Evolutionary conservation across 495 filamentous ascomycete species (phyloP).

Genomic region (Baudoinia panamericana): DNA sequence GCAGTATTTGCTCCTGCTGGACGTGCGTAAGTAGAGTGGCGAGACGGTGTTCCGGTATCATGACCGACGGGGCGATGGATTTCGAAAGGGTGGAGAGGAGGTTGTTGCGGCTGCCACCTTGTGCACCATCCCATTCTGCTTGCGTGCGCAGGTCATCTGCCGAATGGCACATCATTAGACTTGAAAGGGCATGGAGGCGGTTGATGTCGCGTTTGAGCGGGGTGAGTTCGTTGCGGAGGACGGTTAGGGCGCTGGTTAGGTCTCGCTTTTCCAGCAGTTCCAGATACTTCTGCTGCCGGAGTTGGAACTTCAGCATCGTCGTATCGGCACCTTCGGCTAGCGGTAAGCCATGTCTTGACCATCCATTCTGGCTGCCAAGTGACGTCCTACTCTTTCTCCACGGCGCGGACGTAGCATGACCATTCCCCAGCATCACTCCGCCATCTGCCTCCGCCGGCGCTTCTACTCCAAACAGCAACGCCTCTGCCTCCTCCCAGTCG

Average conservation of each 20-base stretch:
- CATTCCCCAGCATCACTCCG: slow-evolving; percentile 13
- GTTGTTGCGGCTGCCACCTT: slow-evolving; percentile 56
- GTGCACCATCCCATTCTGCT: slow-evolving; percentile 80
- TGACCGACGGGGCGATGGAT: slow-evolving; percentile 91
- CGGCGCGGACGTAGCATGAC: slow-evolving; percentile 14
- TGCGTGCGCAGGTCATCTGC: slow-evolving; percentile 66
- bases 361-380: slow-evolving; percentile 28
- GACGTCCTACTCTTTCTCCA: slow-evolving; percentile 11
- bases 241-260: slow-evolving; percentile 56
- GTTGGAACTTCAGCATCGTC: slow-evolving; percentile 58
- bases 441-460: slow-evolving; percentile 29
- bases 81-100: slow-evolving; percentile 75
- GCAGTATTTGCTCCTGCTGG: slow-evolving; percentile 66
- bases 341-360: slow-evolving; percentile 28
- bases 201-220: slow-evolving; percentile 68
- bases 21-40: slow-evolving; percentile 69
- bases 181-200: slow-evolving; percentile 69
- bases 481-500: slow-evolving; percentile 74
- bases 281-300: slow-evolving; percentile 89
- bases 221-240: slow-evolving; percentile 76
- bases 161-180: slow-evolving; percentile 76
- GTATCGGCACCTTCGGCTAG: slow-evolving; percentile 45
- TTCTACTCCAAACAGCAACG: slow-evolving; percentile 49
- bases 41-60: slow-evolving; percentile 93
- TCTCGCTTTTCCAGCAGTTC: slow-evolving; percentile 74